Evolutionary conservation across 176 grass and related monocot genomes (phyloP), one percentile per base, ranked within the genome.

Genomic region (Cymbopogon citratus): DNA sequence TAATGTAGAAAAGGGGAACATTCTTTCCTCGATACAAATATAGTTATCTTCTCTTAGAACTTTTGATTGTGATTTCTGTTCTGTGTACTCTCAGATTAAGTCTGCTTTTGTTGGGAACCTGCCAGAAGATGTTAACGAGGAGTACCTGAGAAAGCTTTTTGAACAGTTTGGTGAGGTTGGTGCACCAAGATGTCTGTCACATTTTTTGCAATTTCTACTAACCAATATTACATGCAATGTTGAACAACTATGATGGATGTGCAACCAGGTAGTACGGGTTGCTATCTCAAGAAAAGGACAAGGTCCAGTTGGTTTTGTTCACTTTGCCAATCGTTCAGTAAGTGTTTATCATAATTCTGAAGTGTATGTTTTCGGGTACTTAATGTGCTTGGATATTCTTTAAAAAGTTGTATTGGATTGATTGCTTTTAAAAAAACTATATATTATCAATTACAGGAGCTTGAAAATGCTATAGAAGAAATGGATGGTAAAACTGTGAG

Each of bases 21-120:
- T 85, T 63, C 52, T 69, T 64, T 80, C 67, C 29, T 57, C 69
- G 18, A 61, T 76, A 80, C 21, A 80, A 52, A 76, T 57, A 80
- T 80, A 18, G n/a, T 23, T 69, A 21, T 90, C 31, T 46, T 84
- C 27, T 89, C 31, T 77, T 78, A 27, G 69, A 73, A 29, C 43
- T 29, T 29, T 36, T 81, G 24, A 79, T 72, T 48, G 12, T 89
- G 31, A 79, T 80, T 31, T 70, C 8, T 26, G 40, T 76, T 76
- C 35, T 84, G 49, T 69, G 65, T 66, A 72, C 77, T 75, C 60
- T 40, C 69, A 93, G 94, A 80, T 87, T 69, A 93, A 85, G 75
- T 71, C 80, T 80, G 94, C 94, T 83, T 97, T 93, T 85, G 74
- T 97, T 89, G 94, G 94, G 33, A 97, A 93, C 82, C 72, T 97